phyloP scores from a whole-genome alignment of 2,329 filamentous ascomycete genomes.

The Grosmannia serpens region DNA sequence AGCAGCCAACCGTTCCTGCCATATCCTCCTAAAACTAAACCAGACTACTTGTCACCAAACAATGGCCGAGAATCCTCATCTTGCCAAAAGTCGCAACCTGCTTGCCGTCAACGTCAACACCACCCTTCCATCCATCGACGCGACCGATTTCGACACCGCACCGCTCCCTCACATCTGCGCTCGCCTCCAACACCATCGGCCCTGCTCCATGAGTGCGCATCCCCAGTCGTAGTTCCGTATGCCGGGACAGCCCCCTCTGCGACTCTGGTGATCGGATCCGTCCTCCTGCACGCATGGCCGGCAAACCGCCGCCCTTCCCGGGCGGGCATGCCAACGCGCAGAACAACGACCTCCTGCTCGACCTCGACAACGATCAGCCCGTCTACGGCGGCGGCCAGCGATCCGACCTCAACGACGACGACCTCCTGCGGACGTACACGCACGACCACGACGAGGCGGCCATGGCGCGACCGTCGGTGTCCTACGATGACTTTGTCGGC shows the following conservation, averaged over 20 bases:
- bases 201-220: conserved; percentile 7
- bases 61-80: not conserved
- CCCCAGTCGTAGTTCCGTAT: conserved; percentile 17
- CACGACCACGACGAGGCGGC: conserved; percentile 45
- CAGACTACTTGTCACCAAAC: not conserved
- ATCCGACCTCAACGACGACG: conserved; percentile 58
- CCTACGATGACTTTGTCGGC: conserved; percentile 92
- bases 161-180: not conserved
- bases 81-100: not conserved
- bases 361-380: conserved; percentile 60
- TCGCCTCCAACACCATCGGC: not conserved
- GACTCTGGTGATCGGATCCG: conserved; percentile 6
- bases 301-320: conserved; percentile 39
- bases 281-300: conserved; percentile 46
- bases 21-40: conserved; percentile 1
- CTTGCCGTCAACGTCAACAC: not conserved
- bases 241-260: conserved; percentile 18
- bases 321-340: conserved; percentile 27
- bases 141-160: not conserved
- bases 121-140: not conserved
- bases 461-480: conserved; percentile 68
- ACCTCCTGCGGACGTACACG: conserved; percentile 64
- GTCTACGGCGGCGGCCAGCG: conserved; percentile 65
- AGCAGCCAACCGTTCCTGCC: not conserved
- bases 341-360: conserved; percentile 59